Evolutionary conservation across 768 basidiomycete species (phyloP).

Genomic region (Clitopilus hobsonii): DNA sequence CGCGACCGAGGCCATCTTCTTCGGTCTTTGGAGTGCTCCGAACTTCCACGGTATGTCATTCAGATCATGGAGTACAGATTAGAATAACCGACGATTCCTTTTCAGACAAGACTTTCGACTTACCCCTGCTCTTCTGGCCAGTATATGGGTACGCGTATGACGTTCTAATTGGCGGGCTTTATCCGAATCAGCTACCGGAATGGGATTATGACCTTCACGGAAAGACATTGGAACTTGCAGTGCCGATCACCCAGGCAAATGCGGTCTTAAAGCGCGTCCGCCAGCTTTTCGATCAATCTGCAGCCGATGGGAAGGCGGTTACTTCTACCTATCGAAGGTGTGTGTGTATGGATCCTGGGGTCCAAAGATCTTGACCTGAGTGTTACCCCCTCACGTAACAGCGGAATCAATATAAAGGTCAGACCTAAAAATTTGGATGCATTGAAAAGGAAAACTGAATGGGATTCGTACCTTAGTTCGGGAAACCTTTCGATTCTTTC

Average conservation of each 20-base stretch:
- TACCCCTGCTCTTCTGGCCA: conserved; percentile 27
- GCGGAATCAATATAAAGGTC: conserved; percentile 31
- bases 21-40: conserved; percentile 24
- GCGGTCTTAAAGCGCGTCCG: conserved; percentile 25
- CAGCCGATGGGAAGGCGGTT: conserved; percentile 27
- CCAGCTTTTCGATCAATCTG: conserved; percentile 27
- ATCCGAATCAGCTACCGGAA: conserved; percentile 24
- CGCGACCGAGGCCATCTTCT: conserved; percentile 26
- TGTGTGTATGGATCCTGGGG: neutral
- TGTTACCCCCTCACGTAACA: conserved; percentile 6
- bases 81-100: neutral
- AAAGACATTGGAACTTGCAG: conserved; percentile 29
- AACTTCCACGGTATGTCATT: conserved; percentile 29
- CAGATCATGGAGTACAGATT: neutral
- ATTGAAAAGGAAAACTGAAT: too few relatives aligned
- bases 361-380: neutral
- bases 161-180: conserved; percentile 32
- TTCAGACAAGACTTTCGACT: conserved; percentile 23
- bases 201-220: conserved; percentile 32
- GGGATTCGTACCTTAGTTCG: conserved; percentile 23
- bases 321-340: conserved; percentile 31
- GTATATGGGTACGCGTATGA: conserved; percentile 30
- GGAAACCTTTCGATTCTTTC: conserved; percentile 30
- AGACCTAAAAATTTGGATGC: too few relatives aligned
- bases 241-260: conserved; percentile 26